phyloP scores from a whole-genome alignment of 768 basidiomycete genomes.

The Tricholomella constricta region DNA sequence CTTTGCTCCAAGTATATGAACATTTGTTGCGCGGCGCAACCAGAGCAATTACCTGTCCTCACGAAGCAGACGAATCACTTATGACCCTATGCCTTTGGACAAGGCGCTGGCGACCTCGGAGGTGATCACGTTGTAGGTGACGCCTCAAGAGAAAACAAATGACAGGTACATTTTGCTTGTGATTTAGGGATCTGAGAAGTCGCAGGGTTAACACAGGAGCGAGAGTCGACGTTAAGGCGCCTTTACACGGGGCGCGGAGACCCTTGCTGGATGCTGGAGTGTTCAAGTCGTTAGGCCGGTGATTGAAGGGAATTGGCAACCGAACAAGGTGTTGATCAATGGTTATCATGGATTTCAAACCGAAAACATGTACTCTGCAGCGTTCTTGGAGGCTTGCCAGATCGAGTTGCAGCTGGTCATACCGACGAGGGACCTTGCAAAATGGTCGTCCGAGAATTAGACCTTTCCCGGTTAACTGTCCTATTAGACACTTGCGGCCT shows the following conservation, averaged over 20 bases:
- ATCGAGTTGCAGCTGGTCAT: no score
- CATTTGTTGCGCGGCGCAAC: no score
- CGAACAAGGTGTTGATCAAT: slow-evolving; percentile 13
- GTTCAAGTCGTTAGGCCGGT: slow-evolving; percentile 45
- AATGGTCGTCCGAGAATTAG: no score
- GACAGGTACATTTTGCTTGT: neutral
- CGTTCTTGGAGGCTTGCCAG: no score
- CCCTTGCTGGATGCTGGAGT: slow-evolving; percentile 49
- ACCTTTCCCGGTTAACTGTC: no score
- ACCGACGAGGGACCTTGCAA: no score
- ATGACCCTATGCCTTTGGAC: no score
- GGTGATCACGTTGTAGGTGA: slow-evolving; percentile 55
- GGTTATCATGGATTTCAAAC: no score
- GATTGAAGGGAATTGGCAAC: slow-evolving; percentile 54
- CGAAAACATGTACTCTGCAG: no score
- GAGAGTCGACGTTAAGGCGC: slow-evolving; percentile 37
- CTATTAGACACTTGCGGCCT: no score
- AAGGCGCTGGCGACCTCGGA: slow-evolving; percentile 54
- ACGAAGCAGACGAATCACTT: no score
- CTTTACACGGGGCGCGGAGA: slow-evolving; percentile 45
- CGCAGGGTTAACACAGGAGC: slow-evolving; percentile 34
- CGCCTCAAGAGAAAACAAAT: slow-evolving; percentile 28
- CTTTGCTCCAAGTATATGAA: neutral
- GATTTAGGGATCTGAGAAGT: slow-evolving; percentile 37
- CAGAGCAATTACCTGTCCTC: no score